A percentile compares a stretch with the other conserved stretches of the same genome.
Conservation (phyloP, 306 rosid species). For the Fagus crenata region DNA sequence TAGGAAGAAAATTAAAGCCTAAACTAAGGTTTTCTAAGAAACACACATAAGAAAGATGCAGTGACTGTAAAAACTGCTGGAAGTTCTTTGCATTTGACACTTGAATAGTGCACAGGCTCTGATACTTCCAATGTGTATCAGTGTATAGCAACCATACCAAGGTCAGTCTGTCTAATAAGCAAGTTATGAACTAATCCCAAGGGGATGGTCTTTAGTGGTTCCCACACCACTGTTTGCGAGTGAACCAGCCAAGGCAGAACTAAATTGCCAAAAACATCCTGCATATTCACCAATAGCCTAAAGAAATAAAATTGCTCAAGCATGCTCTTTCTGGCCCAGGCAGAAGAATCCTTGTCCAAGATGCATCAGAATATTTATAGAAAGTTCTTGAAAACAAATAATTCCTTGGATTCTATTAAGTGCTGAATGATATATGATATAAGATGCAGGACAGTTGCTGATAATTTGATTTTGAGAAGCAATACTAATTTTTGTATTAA, state of each 20-base stretch:
- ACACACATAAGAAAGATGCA: neutral
- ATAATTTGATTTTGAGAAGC: neutral
- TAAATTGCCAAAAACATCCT: neutral
- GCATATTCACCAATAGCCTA: too few relatives aligned
- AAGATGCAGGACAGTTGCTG: neutral
- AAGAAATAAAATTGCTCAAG: neutral
- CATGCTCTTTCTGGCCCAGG: neutral
- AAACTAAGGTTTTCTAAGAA: neutral
- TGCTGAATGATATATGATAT: neutral
- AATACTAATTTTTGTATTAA: neutral
- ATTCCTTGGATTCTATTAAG: neutral
- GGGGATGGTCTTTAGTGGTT: too few relatives aligned
- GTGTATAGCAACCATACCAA: neutral
- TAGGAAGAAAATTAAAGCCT: neutral
- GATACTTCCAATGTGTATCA: neutral
- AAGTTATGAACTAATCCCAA: too few relatives aligned
- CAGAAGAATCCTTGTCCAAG: neutral
- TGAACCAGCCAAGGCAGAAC: neutral
- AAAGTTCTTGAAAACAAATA: neutral
- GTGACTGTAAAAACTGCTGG: neutral
- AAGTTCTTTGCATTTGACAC: neutral
- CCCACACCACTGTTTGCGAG: too few relatives aligned
- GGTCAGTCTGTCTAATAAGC: neutral
- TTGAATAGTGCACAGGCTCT: neutral
- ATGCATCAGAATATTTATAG: neutral